Conservation (phyloP, 345 rosid species). For the Citrus maxima region DNA sequence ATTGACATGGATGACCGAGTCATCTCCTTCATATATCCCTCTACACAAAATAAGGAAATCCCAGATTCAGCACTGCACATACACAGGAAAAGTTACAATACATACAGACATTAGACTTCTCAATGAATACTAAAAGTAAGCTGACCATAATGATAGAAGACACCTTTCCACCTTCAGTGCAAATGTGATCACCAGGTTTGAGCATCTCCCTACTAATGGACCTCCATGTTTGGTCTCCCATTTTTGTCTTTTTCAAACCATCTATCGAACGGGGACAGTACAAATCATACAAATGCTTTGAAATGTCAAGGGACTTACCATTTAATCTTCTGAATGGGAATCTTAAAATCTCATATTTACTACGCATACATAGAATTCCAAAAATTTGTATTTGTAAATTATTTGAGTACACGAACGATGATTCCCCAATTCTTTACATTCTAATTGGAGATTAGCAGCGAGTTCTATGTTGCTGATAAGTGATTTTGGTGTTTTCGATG, state of each 20-base stretch:
- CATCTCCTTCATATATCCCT: neutral
- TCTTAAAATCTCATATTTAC: neutral
- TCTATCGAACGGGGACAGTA: too few species aligned
- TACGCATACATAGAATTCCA: neutral
- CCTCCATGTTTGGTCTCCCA: neutral
- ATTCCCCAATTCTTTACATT: too few species aligned
- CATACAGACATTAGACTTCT: neutral
- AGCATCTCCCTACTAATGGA: neutral
- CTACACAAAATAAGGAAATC: neutral
- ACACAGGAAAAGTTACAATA: too few species aligned
- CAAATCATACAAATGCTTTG: neutral
- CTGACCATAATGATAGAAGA: neutral
- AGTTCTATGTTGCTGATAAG: neutral
- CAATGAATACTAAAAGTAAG: neutral
- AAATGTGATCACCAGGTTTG: neutral
- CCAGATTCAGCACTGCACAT: neutral
- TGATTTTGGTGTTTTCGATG: too few species aligned
- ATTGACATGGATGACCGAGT: neutral
- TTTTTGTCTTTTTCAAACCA: too few species aligned
- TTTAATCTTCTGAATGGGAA: neutral
- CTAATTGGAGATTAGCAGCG: neutral
- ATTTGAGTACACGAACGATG: too few species aligned
- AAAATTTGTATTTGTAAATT: too few species aligned
- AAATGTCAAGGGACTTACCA: neutral
- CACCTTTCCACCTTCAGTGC: neutral